Percentiles rank a stretch among this genome's conserved stretches.
phyloP scores from a whole-genome alignment of 352 stramenopile species.

The Globisporangium nagaii region DNA sequence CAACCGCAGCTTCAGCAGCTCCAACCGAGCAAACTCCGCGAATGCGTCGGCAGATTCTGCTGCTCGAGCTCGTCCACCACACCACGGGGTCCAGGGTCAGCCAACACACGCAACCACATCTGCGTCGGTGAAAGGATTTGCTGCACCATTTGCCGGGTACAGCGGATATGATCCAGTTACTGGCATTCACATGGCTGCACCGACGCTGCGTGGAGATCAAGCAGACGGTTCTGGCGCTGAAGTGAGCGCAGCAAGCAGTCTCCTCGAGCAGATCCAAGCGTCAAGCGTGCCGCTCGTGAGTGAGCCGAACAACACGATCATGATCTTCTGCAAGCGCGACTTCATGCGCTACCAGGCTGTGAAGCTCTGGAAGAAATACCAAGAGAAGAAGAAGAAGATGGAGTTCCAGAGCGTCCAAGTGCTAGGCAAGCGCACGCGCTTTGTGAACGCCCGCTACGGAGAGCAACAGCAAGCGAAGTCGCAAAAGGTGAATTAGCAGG shows the following conservation, averaged over 20 bases:
- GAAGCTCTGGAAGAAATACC: slow-evolving; percentile 69
- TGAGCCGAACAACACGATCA: slow-evolving; percentile 45
- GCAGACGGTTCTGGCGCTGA: neutral
- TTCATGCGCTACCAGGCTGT: slow-evolving; percentile 72
- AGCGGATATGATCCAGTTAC: too few relatives aligned
- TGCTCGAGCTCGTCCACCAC: too few relatives aligned
- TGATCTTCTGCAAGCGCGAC: slow-evolving; percentile 79
- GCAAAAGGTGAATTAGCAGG: neutral
- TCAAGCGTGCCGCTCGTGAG: neutral
- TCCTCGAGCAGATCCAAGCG: neutral
- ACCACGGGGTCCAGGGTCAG: too few relatives aligned
- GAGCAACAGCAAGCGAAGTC: neutral
- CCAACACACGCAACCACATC: too few relatives aligned
- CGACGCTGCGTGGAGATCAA: too few relatives aligned
- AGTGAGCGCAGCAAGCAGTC: neutral
- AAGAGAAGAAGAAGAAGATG: slow-evolving; percentile 53
- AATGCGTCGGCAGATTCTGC: too few relatives aligned
- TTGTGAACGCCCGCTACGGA: slow-evolving; percentile 25
- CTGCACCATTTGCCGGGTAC: too few relatives aligned
- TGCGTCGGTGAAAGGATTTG: too few relatives aligned
- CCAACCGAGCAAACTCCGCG: too few relatives aligned
- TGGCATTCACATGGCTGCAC: too few relatives aligned
- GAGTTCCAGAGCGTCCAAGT: slow-evolving; percentile 40
- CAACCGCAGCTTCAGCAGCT: too few relatives aligned
- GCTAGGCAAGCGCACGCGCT: slow-evolving; percentile 48